Percentiles rank a stretch among this genome's conserved stretches.
Evolutionary conservation across 176 grass and related monocot genomes (phyloP).

Genomic region (Aechmea fasciata): DNA sequence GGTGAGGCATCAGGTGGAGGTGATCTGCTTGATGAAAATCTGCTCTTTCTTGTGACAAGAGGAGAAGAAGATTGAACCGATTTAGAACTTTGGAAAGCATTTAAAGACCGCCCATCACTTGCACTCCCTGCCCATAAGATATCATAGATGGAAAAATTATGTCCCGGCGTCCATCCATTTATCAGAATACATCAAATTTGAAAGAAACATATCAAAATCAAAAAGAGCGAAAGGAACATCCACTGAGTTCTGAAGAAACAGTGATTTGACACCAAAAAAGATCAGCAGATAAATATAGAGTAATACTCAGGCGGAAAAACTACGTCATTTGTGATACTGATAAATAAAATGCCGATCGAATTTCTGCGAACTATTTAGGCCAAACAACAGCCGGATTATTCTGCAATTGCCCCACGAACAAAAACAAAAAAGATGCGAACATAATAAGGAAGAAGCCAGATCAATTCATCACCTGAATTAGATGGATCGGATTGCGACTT

Average conservation of each 20-base stretch:
- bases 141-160: constrained; percentile 21
- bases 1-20: constrained; percentile 24
- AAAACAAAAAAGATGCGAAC: not conserved
- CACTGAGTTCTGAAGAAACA: too few species aligned
- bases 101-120: constrained; percentile 32
- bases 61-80: constrained; percentile 13
- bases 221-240: constrained; percentile 8
- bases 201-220: constrained; percentile 7
- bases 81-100: constrained; percentile 34
- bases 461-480: constrained; percentile 35
- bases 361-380: not conserved
- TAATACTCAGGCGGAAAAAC: too few species aligned
- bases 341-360: too few species aligned
- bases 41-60: constrained; percentile 40
- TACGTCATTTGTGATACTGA: too few species aligned
- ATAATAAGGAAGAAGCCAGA: not conserved
- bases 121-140: constrained; percentile 41
- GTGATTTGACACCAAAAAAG: too few species aligned
- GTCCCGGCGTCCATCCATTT: not conserved
- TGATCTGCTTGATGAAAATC: constrained; percentile 30
- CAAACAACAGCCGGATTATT: not conserved
- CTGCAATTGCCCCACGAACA: not conserved
- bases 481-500: constrained; percentile 42
- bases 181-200: not conserved
- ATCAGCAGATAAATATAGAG: too few species aligned